phyloP scores from a whole-genome alignment of 352 stramenopile species.

The Phytophthora chlamydospora region DNA sequence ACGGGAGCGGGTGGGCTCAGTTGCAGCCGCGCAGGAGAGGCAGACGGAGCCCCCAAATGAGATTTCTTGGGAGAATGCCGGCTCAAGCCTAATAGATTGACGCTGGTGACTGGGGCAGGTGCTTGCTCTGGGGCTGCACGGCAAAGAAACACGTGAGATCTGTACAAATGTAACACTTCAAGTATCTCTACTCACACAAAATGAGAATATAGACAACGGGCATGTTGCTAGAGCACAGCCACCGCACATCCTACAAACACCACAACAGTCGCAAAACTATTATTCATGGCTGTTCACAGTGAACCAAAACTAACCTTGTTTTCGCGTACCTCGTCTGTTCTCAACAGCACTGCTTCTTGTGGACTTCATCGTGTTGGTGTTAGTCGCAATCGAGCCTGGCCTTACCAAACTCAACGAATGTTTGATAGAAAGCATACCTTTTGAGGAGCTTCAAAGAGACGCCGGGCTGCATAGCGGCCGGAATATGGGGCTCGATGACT shows the following conservation, averaged over 20 bases:
- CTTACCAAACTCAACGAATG: too few relatives aligned
- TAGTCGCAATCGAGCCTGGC: background rate
- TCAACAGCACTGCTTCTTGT: constrained; percentile 31
- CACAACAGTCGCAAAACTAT: background rate
- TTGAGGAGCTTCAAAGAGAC: constrained; percentile 47
- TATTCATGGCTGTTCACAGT: background rate
- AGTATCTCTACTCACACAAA: constrained; percentile 22
- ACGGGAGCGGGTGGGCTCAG: constrained; percentile 6
- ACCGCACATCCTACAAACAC: constrained; percentile 27
- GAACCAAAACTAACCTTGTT: background rate
- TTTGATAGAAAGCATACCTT: constrained; percentile 30
- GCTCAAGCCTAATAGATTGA: background rate
- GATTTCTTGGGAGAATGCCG: background rate
- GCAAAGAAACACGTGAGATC: background rate
- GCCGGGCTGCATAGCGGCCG: constrained; percentile 25
- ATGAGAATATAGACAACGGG: constrained; percentile 37
- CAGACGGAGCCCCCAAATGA: background rate
- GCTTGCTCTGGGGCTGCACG: constrained; percentile 13
- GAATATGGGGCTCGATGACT: constrained; percentile 49
- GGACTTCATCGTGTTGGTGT: constrained; percentile 14
- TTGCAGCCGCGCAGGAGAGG: background rate
- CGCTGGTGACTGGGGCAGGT: background rate
- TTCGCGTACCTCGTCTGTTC: constrained; percentile 29
- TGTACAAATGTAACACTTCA: background rate
- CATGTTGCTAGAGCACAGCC: constrained; percentile 26